A percentile compares a stretch with the other conserved stretches of the same genome.
Evolutionary conservation across 2,329 filamentous ascomycete species (phyloP).

Genomic region (Amylocarpus encephaloides): DNA sequence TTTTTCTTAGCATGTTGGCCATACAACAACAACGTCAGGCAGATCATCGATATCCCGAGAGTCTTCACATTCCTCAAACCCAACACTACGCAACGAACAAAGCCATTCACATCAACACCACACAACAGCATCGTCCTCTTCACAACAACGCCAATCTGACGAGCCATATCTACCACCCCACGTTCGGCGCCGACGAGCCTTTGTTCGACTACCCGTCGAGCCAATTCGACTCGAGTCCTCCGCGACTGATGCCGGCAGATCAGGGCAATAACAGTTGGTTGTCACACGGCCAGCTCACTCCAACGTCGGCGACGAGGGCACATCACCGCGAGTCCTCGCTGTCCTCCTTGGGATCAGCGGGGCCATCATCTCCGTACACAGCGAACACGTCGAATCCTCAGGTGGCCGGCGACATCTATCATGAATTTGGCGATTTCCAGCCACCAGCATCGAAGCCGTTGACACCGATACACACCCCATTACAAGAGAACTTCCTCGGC

Average conservation of each 20-base stretch:
- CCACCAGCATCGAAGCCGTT: conserved; percentile 29
- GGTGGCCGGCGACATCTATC: conserved; percentile 43
- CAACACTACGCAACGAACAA: neutral
- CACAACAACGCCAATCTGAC: neutral
- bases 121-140: neutral
- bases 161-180: neutral
- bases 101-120: conserved; percentile 1
- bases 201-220: conserved; percentile 4
- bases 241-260: conserved; percentile 28
- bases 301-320: conserved; percentile 27
- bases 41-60: conserved; percentile 1
- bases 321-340: conserved; percentile 55
- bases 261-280: conserved; percentile 25
- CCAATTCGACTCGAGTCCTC: conserved; percentile 2
- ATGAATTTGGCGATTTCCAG: conserved; percentile 34
- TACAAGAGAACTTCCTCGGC: conserved; percentile 27
- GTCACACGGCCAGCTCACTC: conserved; percentile 30
- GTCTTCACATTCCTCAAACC: conserved; percentile 1
- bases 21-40: conserved; percentile 7
- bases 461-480: conserved; percentile 31
- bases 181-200: conserved; percentile 3
- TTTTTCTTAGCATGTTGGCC: conserved; percentile 5
- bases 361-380: conserved; percentile 53
- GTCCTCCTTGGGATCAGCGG: conserved; percentile 53
- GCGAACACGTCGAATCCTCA: conserved; percentile 51